Base-by-base conservation (phyloP, 768 basidiomycete species). In the Rhizopogon sp. region DNA sequence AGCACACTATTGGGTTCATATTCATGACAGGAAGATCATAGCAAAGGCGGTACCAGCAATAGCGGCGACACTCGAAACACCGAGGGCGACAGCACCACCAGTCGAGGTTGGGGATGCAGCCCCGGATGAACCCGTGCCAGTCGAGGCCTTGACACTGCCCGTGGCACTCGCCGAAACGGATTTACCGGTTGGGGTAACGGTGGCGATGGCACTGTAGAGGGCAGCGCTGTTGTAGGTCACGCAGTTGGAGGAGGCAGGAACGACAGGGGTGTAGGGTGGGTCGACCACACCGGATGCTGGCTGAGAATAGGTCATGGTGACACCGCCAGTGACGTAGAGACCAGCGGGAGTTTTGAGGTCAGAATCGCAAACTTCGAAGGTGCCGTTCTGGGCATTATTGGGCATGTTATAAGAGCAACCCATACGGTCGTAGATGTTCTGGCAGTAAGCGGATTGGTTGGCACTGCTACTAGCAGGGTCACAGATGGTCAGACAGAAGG, bases 321-420 rank as follows among this genome's bases (percentile, higher is more conserved):
- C 67, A 20, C 84, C 82, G 49, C 66, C 60, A 1, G 61, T 49
- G 40, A 68, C 69, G 58, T 78, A 81, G 43, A 74, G 52, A n/a
- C 88, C 88, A 9, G 82, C 84, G 59, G 76, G 77, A 20, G 76
- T 76, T 71, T 85, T 83, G 63, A 80, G 75, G 42, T 87, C 88
- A 39, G 84, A 76, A 6, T 79, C 68, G 71, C 90, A 93, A 4
- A 76, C 70, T 61, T 83, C 81, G 72, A 88, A 93, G 8, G 72
- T 71, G 22, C 78, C 80, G 40, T 83, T 73, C 46, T 76, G 60
- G 20, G 84, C 84, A 39, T 72, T 69, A 66, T 76, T 82, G 16
- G 91, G 91, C 45, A 82, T 84, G 69, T 91, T 93, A 75, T 85
- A 90, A 0, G 58, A 52, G 61, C 87, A 86, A 8, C 91, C 91